Percentiles rank a stretch among this genome's conserved stretches.
These are phyloP conservation scores for Saraca asoca DNA, from an alignment of 331 rosid species.

Conservation along the genomic window DNA sequence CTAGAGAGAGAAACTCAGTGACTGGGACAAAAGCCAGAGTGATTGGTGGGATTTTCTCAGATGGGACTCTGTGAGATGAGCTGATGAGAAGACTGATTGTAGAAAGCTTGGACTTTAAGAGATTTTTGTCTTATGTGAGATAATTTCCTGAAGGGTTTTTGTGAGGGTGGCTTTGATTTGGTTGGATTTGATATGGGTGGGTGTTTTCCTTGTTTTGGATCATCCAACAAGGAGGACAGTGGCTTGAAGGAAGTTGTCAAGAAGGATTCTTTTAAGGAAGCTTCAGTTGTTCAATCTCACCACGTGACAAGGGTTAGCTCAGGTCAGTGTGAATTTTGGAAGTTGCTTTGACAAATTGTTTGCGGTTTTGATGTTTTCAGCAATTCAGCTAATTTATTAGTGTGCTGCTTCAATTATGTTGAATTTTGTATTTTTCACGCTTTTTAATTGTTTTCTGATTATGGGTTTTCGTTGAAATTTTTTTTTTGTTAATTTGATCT, in stretches of 20 bases:
- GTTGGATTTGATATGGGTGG: slow-evolving; percentile 71
- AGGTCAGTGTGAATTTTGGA: slow-evolving; percentile 35
- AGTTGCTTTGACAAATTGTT: slow-evolving; percentile 17
- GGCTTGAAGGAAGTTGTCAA: slow-evolving; percentile 63
- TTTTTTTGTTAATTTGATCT: slow-evolving; percentile 49
- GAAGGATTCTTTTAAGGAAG: slow-evolving; percentile 71
- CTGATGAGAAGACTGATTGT: slow-evolving; percentile 30
- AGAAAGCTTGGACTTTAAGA: slow-evolving; percentile 21
- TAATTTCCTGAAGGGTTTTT: slow-evolving; percentile 39
- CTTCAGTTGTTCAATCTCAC: slow-evolving; percentile 57
- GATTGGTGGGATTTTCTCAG: slow-evolving; percentile 48
- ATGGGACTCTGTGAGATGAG: slow-evolving; percentile 40
- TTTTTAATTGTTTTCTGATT: slow-evolving; percentile 20
- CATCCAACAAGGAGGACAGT: slow-evolving; percentile 72
- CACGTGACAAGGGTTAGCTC: slow-evolving; percentile 50
- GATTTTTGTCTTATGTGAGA: slow-evolving; percentile 42
- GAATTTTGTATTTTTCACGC: slow-evolving; percentile 35
- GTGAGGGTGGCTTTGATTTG: slow-evolving; percentile 51
- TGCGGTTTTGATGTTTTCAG: slow-evolving; percentile 25
- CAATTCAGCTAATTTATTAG: slow-evolving; percentile 14
- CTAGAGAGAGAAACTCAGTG: slow-evolving; percentile 10
- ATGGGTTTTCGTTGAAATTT: slow-evolving; percentile 35
- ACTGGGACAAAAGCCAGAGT: slow-evolving; percentile 12
- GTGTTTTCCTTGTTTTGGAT: slow-evolving; percentile 97
- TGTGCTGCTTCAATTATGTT: slow-evolving; percentile 39